These are phyloP conservation scores for Betula pendula DNA, from an alignment of 306 rosid species.

Conservation along the genomic window DNA sequence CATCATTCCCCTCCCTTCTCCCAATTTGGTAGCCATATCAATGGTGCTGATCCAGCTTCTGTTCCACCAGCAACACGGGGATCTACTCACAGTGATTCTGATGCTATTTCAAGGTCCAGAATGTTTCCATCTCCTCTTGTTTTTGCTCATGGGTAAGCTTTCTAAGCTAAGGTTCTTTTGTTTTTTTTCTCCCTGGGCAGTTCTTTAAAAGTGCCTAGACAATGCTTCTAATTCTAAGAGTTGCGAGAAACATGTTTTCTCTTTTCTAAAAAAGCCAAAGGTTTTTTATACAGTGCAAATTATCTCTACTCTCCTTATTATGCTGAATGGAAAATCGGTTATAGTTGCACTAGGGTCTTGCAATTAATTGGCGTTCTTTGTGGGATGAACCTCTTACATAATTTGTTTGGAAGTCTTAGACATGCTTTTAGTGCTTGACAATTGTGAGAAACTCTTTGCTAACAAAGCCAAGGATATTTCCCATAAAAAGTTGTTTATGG, in stretches of 20 bases:
- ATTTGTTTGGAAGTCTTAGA: too few species aligned
- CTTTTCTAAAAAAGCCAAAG: not conserved
- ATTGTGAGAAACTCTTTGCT: not conserved
- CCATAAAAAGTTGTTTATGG: too few species aligned
- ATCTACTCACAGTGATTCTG: slow-evolving; percentile 13
- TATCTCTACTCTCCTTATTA: too few species aligned
- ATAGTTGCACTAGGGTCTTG: too few species aligned
- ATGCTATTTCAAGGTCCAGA: slow-evolving; percentile 15
- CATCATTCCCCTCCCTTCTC: slow-evolving; percentile 23
- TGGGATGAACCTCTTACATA: too few species aligned
- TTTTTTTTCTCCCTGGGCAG: not conserved
- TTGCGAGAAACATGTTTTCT: not conserved
- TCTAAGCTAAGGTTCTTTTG: not conserved
- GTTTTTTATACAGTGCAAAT: too few species aligned
- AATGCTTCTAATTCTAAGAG: not conserved
- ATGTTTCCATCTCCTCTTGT: slow-evolving; percentile 1
- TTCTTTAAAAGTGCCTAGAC: too few species aligned
- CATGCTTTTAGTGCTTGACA: too few species aligned
- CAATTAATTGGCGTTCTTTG: too few species aligned
- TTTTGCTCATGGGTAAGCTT: slow-evolving; percentile 15
- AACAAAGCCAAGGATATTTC: not conserved
- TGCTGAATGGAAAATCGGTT: too few species aligned
- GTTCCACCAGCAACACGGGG: slow-evolving; percentile 5
- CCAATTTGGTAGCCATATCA: slow-evolving; percentile 11
- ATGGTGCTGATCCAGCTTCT: slow-evolving; percentile 16